phyloP scores from a whole-genome alignment of 1,284 basidiomycete genomes.

The Ustilago esculenta region DNA sequence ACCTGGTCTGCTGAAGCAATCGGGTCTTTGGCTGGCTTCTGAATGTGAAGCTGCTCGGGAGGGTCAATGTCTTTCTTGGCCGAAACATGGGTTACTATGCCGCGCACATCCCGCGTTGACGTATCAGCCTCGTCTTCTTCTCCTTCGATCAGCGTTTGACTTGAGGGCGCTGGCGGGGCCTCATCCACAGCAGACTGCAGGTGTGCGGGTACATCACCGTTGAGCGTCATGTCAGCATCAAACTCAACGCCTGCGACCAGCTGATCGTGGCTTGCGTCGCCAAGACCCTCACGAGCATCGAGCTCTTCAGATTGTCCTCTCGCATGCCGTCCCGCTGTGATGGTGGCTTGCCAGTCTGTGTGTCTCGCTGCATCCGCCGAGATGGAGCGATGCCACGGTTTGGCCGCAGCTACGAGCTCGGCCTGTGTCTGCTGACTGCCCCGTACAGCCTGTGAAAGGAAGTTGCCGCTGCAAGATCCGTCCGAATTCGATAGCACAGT shows the following conservation, averaged over 20 bases:
- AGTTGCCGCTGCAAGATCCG: conserved; percentile 34
- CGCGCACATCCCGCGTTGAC: conserved; percentile 7
- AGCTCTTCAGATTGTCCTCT: conserved; percentile 24
- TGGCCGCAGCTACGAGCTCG: conserved; percentile 31
- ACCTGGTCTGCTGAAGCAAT: conserved; percentile 37
- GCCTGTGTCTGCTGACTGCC: conserved; percentile 16
- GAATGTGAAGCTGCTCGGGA: background rate
- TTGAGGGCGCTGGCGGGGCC: conserved; percentile 20
- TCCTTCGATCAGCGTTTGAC: conserved; percentile 37
- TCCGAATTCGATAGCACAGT: conserved; percentile 43
- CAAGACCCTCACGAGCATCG: background rate
- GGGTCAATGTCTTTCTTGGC: background rate
- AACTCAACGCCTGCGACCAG: background rate
- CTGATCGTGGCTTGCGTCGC: background rate
- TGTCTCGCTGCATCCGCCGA: conserved; percentile 30
- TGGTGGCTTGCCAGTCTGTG: background rate
- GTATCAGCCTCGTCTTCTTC: conserved; percentile 10
- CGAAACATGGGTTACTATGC: background rate
- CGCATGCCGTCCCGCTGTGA: background rate
- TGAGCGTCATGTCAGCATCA: conserved; percentile 35
- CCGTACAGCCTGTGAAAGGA: conserved; percentile 15
- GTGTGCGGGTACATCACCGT: conserved; percentile 4
- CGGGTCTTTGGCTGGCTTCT: conserved; percentile 7
- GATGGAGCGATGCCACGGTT: conserved; percentile 45
- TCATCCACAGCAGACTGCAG: conserved; percentile 1